Percentiles rank a stretch among this genome's conserved stretches.
These are phyloP conservation scores for Citrus medica DNA, from an alignment of 345 rosid species.

Conservation along the genomic window DNA sequence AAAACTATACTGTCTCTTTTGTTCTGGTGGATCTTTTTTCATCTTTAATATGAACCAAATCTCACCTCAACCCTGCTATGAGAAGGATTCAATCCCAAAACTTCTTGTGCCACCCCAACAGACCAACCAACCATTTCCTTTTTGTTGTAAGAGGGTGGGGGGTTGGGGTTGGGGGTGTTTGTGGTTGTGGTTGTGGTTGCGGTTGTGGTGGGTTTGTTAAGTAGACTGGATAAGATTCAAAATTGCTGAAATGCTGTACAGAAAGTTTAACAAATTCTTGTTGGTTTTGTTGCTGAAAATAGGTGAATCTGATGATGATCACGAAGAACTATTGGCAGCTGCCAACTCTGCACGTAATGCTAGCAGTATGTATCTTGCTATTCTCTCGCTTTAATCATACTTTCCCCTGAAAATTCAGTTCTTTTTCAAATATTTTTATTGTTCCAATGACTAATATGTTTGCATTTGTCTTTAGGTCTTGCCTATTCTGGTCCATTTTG, in stretches of 20 bases:
- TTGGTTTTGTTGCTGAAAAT: neutral
- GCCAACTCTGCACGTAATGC: conserved; percentile 77
- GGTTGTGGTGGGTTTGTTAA: neutral
- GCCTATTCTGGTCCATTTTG: conserved; percentile 77
- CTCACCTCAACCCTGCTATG: neutral
- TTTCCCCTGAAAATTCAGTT: neutral
- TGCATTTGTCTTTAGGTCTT: conserved; percentile 43
- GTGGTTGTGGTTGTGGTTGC: too few relatives aligned
- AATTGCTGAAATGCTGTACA: neutral
- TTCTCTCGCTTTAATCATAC: neutral
- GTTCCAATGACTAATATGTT: conserved; percentile 8
- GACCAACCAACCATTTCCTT: neutral
- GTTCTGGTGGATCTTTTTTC: neutral
- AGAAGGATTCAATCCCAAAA: neutral
- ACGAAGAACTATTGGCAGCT: conserved; percentile 76
- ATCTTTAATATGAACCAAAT: neutral
- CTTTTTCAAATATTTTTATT: neutral
- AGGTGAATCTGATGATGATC: conserved; percentile 92
- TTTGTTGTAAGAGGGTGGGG: neutral
- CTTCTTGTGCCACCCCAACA: neutral
- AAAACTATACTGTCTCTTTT: neutral
- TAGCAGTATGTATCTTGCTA: conserved; percentile 45
- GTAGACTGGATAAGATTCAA: neutral
- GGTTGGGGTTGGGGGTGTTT: too few relatives aligned
- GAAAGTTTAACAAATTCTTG: neutral